Base-by-base conservation (phyloP, 805 yeast genomes). In the Huiozyma sinensis region DNA sequence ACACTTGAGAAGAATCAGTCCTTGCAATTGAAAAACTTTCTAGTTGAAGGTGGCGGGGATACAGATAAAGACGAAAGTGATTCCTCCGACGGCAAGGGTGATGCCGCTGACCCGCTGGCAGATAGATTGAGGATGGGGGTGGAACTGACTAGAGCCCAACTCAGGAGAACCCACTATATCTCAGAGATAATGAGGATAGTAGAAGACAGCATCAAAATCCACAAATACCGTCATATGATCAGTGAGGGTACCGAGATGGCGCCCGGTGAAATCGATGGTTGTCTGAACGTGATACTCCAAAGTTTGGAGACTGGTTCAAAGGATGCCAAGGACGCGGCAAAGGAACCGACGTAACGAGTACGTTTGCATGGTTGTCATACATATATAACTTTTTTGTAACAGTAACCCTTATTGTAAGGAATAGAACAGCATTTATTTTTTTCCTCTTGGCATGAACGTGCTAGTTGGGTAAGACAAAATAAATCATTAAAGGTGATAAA, bases 191-290 rank as follows among this genome's bases (percentile, higher is more conserved):
- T 73, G 7, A 50, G 54, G 3, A 42, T 56, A 6, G 49, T 61
- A 31, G 58, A 53, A n/a, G 67, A 63, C 35, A 77, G 73, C 44
- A 65, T 69, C 27, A 77, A 73, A 51, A 79, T 82, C 64, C 76
- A 75, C 54, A 79, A 79, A 52, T 83, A 81, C 64, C 67, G 86
- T 49, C 72, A 79, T 51, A 69, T 83, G 57, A 80, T 83, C 40
- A 73, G 86, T 44, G 72, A 75, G 42, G 76, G 86, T 49, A 80
- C 88, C 40, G 85, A 79, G 37, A 73, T 83, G 45, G 75, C 76
- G 8, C 71, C 79, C 24, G 75, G 75, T 49, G 84, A 81, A 51
- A 83, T 83, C 36, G 86, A 81, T 56, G 75, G 72, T 39, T 73
- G 79, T 48, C 66, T 82, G 42, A 82, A 80, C 54, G 82, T 79